phyloP scores from a whole-genome alignment of 202 grass and related monocot genomes.

The Schoenoplectus triqueter region DNA sequence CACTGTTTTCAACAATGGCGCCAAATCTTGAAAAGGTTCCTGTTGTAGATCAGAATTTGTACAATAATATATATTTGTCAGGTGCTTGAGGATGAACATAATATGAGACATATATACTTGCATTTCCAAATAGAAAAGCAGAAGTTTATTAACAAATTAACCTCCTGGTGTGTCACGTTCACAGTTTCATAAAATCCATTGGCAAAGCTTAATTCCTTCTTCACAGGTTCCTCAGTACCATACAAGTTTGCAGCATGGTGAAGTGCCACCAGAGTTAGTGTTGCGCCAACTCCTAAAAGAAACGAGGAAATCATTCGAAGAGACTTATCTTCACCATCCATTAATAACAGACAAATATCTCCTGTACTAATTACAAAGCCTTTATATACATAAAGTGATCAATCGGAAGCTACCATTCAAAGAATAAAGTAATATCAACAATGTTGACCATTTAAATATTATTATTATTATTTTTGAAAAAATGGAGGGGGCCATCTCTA shows the following conservation, averaged over 20 bases:
- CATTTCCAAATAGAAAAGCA: background rate
- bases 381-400: background rate
- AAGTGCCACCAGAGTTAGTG: slow-evolving; percentile 11
- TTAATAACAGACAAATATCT: background rate
- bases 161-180: background rate
- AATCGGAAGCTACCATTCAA: background rate
- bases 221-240: background rate
- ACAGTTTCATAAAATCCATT: slow-evolving; percentile 15
- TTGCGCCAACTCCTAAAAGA: background rate
- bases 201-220: slow-evolving; percentile 16
- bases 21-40: slow-evolving; percentile 44
- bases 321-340: background rate
- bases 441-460: too few species aligned
- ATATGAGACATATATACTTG: background rate
- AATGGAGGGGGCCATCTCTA: too few species aligned
- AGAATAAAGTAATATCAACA: too few species aligned
- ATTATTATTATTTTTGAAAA: too few species aligned
- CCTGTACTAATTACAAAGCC: background rate
- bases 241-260: background rate
- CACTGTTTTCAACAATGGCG: slow-evolving; percentile 18
- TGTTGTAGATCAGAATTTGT: background rate
- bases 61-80: background rate
- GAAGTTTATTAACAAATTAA: background rate
- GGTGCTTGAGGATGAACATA: background rate
- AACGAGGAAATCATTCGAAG: background rate